phyloP scores from a whole-genome alignment of 2,329 filamentous ascomycete genomes.

The Apiospora saccharicola region DNA sequence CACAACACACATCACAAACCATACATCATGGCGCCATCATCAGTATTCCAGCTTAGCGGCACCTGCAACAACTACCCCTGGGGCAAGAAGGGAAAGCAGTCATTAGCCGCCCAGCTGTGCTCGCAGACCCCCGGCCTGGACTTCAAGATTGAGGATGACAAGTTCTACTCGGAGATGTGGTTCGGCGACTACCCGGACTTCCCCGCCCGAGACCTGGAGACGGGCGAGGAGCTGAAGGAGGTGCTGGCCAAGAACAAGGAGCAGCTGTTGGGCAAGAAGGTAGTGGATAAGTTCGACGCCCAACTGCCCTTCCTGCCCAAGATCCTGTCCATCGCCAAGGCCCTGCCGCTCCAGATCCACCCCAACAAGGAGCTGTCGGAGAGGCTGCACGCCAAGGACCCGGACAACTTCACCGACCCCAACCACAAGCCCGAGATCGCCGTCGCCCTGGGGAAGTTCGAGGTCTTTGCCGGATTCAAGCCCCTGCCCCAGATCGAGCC shows the following conservation, averaged over 20 bases:
- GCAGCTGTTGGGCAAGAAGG: slow-evolving; percentile 68
- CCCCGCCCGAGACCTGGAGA: slow-evolving; percentile 68
- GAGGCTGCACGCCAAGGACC: slow-evolving; percentile 69
- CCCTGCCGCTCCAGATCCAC: slow-evolving; percentile 77
- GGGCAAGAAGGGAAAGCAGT: slow-evolving; percentile 73
- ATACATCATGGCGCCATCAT: slow-evolving; percentile 33
- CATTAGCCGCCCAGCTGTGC: slow-evolving; percentile 70
- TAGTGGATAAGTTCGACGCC: slow-evolving; percentile 66
- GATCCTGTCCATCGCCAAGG: slow-evolving; percentile 78
- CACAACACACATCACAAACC: background rate
- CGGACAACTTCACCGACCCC: slow-evolving; percentile 71
- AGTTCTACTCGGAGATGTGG: slow-evolving; percentile 74
- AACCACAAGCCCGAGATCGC: slow-evolving; percentile 87
- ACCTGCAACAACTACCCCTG: slow-evolving; percentile 70
- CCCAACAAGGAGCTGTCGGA: slow-evolving; percentile 73
- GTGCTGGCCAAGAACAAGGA: slow-evolving; percentile 69
- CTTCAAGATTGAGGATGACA: slow-evolving; percentile 70
- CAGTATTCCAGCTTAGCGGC: slow-evolving; percentile 55
- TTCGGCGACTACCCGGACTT: slow-evolving; percentile 79
- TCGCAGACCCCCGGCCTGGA: slow-evolving; percentile 68
- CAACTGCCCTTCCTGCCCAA: slow-evolving; percentile 79
- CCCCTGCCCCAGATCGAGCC: slow-evolving; percentile 65
- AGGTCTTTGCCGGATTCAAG: slow-evolving; percentile 80
- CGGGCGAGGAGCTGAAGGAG: slow-evolving; percentile 69
- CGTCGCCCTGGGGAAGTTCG: slow-evolving; percentile 73